Conservation (phyloP, 2,329 filamentous ascomycete species). For the Paraphaeosphaeria minitans region DNA sequence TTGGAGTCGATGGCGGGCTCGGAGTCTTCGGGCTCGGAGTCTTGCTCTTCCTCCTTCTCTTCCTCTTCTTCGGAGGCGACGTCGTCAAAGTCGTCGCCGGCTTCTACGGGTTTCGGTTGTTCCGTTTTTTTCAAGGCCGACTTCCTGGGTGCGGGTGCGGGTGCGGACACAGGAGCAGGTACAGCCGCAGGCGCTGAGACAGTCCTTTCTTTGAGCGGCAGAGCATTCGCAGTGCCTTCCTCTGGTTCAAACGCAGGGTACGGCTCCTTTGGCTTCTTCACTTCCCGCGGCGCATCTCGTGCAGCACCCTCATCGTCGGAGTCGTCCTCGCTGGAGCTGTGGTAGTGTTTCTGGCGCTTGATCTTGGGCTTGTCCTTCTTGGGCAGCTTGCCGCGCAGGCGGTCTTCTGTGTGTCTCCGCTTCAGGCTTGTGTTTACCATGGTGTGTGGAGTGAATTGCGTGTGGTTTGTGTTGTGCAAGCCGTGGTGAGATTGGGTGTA, state of each 20-base stretch:
- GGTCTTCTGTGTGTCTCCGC: constrained; percentile 66
- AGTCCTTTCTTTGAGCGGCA: constrained; percentile 13
- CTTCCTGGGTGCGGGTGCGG: constrained; percentile 10
- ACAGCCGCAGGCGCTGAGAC: background rate
- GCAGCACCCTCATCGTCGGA: constrained; percentile 49
- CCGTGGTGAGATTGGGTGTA: constrained; percentile 11
- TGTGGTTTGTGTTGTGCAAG: constrained; percentile 18
- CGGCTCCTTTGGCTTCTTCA: background rate
- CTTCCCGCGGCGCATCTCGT: constrained; percentile 35
- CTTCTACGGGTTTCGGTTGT: constrained; percentile 9
- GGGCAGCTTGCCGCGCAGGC: constrained; percentile 59
- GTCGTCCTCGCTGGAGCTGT: constrained; percentile 65
- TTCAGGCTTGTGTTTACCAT: constrained; percentile 51
- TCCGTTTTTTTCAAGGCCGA: constrained; percentile 33
- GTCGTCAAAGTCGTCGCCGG: constrained; percentile 37
- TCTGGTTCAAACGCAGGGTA: constrained; percentile 54
- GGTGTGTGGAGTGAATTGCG: constrained; percentile 22
- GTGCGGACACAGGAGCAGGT: background rate
- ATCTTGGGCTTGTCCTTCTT: constrained; percentile 62
- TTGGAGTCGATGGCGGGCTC: constrained; percentile 43
- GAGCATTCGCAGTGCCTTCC: constrained; percentile 8
- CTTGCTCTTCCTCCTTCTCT: constrained; percentile 48
- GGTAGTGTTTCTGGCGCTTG: constrained; percentile 67
- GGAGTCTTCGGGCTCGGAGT: constrained; percentile 43
- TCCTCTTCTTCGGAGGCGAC: constrained; percentile 35